Evolutionary conservation across 169 alveolate genomes (phyloP).

Genomic region (Babesia bigemina): DNA sequence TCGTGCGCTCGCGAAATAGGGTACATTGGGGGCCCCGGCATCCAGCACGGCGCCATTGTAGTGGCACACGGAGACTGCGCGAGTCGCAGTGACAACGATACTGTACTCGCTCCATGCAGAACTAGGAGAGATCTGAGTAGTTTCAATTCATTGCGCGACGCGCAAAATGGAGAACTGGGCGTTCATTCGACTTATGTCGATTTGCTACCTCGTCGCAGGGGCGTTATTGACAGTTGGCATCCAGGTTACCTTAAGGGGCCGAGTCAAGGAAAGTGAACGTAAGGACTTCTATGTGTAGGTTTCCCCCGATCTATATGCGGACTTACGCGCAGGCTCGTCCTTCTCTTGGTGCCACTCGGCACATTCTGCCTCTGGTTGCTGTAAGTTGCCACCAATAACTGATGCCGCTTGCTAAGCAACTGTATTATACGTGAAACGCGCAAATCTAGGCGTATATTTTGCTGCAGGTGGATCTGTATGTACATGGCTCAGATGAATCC

Average conservation of each 20-base stretch:
- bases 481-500: conserved; percentile 70
- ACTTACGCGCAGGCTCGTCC: conserved; percentile 27
- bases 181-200: conserved; percentile 26
- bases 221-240: conserved; percentile 7
- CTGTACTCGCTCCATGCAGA: not conserved
- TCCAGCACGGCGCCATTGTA: not conserved
- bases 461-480: conserved; percentile 67
- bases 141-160: not conserved
- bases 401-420: not conserved
- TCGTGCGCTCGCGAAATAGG: too few species aligned
- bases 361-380: conserved; percentile 61
- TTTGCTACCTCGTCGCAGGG: conserved; percentile 17
- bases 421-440: not conserved
- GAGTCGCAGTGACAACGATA: not conserved
- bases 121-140: not conserved
- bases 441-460: not conserved
- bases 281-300: conserved; percentile 23
- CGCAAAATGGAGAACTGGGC: conserved; percentile 27
- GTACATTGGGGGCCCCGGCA: too few species aligned
- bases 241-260: conserved; percentile 3
- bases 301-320: not conserved
- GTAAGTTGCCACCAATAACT: conserved; percentile 39
- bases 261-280: conserved; percentile 17
- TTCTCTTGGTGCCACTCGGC: conserved; percentile 50
- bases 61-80: not conserved